Evolutionary conservation across 306 rosid genomes (phyloP).

Genomic region (Sophora flavescens): DNA sequence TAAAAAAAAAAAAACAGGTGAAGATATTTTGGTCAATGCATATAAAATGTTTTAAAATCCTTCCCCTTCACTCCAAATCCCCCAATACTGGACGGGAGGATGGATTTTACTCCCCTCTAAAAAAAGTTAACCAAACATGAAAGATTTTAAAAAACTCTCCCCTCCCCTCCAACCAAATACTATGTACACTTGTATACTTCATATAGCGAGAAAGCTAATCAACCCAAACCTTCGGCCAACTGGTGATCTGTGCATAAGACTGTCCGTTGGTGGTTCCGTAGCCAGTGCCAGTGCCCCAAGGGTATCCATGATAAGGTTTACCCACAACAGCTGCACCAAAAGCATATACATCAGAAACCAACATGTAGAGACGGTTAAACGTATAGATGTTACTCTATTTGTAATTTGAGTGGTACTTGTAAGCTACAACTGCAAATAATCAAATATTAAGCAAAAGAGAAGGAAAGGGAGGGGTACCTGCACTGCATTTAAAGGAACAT

Average conservation of each 20-base stretch:
- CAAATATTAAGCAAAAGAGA: too few species aligned
- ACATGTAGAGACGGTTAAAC: background rate
- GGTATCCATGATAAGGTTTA: slow-evolving; percentile 97
- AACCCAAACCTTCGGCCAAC: slow-evolving; percentile 90
- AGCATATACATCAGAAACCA: slow-evolving; percentile 43
- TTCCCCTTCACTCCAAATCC: too few species aligned
- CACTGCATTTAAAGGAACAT: slow-evolving; percentile 86
- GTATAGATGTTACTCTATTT: background rate
- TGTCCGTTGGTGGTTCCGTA: slow-evolving; percentile 96
- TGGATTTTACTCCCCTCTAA: too few species aligned
- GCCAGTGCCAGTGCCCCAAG: slow-evolving; percentile 99
- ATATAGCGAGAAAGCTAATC: slow-evolving; percentile 32
- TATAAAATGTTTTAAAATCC: too few species aligned
- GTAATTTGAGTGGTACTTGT: slow-evolving; percentile 24
- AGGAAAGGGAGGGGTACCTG: slow-evolving; percentile 67
- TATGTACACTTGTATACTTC: too few species aligned
- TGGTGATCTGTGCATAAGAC: slow-evolving; percentile 85
- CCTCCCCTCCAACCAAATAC: too few species aligned
- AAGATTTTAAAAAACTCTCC: too few species aligned
- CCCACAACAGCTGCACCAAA: slow-evolving; percentile 87
- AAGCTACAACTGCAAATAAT: background rate
- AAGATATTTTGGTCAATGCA: too few species aligned
- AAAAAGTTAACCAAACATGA: too few species aligned
- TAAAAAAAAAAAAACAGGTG: too few species aligned
- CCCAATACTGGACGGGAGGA: too few species aligned